Evolutionary conservation across 495 filamentous ascomycete species (phyloP), one percentile per base, ranked within the genome.

Genomic region (Chaetomium cochliodes): DNA sequence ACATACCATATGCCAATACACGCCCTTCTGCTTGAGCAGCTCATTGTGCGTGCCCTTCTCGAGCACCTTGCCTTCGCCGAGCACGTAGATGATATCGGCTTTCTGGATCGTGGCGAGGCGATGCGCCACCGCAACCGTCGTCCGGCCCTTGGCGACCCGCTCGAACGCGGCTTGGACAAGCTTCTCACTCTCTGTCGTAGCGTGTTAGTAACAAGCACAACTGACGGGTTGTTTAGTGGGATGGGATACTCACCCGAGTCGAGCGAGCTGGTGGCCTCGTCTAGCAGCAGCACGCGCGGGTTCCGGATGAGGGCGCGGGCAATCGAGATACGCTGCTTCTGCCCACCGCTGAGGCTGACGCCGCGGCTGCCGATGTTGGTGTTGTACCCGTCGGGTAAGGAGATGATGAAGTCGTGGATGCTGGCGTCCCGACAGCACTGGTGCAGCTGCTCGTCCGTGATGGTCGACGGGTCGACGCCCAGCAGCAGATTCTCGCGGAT

Each of bases 251-350:
- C 23, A 72, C 70, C 70, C 5, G 87, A 85, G 64, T 96, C 91
- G 44, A 93, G 77, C n/a, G 86, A 85, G 49, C 81, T 85, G 6
- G 91, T 93, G 1, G 90, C 88, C 74, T 96, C 91, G 68, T 96
- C 91, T 2, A 96, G 79, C 37, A 96, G 76, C 65, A 93, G 73
- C 33, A 93, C 76, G 52, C 80, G 77, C 5, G 91, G 90, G 52
- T 88, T 83, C 13, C 90, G 84, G 12, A 96, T 84, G 28, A 93
- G 77, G 0, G 91, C 90, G 23, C 91, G 76, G 2, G 91, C 91
- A 58, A 96, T 90, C 1, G 88, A 83, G 20, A 96, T 73, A 16
- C 90, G 79, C 72, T 93, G 91, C 70, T 86, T 86, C 75, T 96
- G 91, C 1, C 90, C 91, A 5, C 90, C 91, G 0, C 86, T 89